Base-by-base conservation (phyloP, 495 filamentous ascomycete genomes). In the Aspergillus mulundensis region DNA sequence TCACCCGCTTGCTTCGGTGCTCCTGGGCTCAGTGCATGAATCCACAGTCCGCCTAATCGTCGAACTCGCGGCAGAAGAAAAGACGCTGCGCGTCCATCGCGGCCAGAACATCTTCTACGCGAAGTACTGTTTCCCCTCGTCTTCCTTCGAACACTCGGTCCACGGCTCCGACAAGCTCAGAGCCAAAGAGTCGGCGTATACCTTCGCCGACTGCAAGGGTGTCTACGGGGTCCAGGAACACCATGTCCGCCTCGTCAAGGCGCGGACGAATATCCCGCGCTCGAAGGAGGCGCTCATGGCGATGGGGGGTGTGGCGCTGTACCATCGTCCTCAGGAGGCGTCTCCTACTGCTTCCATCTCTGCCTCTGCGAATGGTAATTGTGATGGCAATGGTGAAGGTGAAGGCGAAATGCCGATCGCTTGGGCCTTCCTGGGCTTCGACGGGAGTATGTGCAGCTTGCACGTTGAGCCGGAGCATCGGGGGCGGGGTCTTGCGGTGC, bases 401-500 rank as follows among this genome's bases (percentile, higher is more conserved):
- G 44, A 39, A 3, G 59, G 61, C n/a, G 70, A 74, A 39, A 61
- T 58, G 61, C 72, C 73, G 7, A 64, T 78, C 53, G 75, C 70
- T 8, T 75, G 70, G 70, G 70, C 61, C 0, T 84, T 79, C 55
- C 54, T 81, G 5, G 71, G 71, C 6, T 24, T 70, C 3, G 79
- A 82, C 63, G 79, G 80, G 3, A 64, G 66, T 6, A 51, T 82
- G 42, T 66, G 72, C 7, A 77, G 76, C 7, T 48, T 84, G 53
- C 76, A 81, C 62, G 79, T 82, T 43, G 71, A 80, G 49, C 63
- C 69, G 28, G 74, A 66, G 44, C 70, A 81, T 67, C 65, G 80
- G 1, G 75, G 78, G 0, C 61, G 57, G 24, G 77, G 78, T 1
- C 54, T 82, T 3, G 78, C 75, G 19, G 62, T 67, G 38, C 24